Evolutionary conservation across 805 yeast genomes (phyloP).

Genomic region (Candida silvicultrix): DNA sequence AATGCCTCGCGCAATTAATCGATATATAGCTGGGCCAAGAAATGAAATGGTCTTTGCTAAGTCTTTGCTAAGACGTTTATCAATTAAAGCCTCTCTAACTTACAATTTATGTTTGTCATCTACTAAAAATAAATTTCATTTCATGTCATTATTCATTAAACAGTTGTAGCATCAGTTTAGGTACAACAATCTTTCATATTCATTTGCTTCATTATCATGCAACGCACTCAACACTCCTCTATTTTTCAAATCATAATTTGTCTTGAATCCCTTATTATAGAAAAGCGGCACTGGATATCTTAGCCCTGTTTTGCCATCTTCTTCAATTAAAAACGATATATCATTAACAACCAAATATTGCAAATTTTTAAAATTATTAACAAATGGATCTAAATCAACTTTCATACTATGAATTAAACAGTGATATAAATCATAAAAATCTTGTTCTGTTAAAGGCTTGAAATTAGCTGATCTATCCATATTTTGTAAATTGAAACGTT

Average conservation of each 20-base stretch:
- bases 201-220: not conserved
- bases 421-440: constrained; percentile 28
- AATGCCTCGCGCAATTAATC: not conserved
- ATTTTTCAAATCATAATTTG: constrained; percentile 18
- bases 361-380: constrained; percentile 26
- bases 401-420: constrained; percentile 32
- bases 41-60: no score
- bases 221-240: not conserved
- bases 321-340: constrained; percentile 27
- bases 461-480: constrained; percentile 13
- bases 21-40: not conserved
- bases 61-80: no score
- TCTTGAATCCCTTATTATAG: constrained; percentile 24
- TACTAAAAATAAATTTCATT: not conserved
- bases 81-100: no score
- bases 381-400: constrained; percentile 28
- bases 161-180: not conserved
- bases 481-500: constrained; percentile 20
- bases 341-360: constrained; percentile 34
- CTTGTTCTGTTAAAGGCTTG: constrained; percentile 23
- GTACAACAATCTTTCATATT: not conserved
- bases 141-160: not conserved
- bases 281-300: constrained; percentile 30
- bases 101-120: no score
- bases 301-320: constrained; percentile 12